Conservation (phyloP, 2,329 filamentous ascomycete species). For the Fusarium chaquense region DNA sequence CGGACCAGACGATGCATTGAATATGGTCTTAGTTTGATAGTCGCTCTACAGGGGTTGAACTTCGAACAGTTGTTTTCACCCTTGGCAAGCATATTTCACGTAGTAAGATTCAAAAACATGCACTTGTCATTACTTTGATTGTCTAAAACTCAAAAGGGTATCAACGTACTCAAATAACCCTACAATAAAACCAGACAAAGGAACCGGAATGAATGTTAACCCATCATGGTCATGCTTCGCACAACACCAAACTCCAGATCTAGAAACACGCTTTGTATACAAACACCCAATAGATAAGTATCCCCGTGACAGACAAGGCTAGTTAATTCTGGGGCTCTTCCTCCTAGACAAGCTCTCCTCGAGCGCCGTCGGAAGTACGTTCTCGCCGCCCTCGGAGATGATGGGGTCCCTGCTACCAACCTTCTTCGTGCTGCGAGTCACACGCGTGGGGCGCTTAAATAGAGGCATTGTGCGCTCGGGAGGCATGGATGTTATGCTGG, state of each 20-base stretch:
- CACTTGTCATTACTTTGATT: constrained; percentile 35
- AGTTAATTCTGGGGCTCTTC: constrained; percentile 67
- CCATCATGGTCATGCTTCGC: constrained; percentile 13
- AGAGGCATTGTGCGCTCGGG: constrained; percentile 60
- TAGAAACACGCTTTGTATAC: constrained; percentile 7
- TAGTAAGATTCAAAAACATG: constrained; percentile 6
- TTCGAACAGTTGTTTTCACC: neutral
- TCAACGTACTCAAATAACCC: constrained; percentile 52
- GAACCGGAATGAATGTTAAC: constrained; percentile 25
- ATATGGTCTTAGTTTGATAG: neutral
- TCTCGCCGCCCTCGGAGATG: constrained; percentile 63
- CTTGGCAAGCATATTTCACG: neutral
- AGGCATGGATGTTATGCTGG: constrained; percentile 57
- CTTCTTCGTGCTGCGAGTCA: constrained; percentile 54
- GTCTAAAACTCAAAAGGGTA: constrained; percentile 50
- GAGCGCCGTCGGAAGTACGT: constrained; percentile 60
- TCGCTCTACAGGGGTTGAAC: neutral
- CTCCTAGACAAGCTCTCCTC: constrained; percentile 61
- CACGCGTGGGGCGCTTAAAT: constrained; percentile 59
- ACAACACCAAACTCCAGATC: constrained; percentile 35
- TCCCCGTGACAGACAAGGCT: constrained; percentile 1
- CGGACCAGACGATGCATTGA: neutral
- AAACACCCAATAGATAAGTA: constrained; percentile 4
- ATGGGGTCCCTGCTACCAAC: constrained; percentile 38
- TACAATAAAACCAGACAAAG: constrained; percentile 30